These are phyloP conservation scores for Hymenoscyphus albidus DNA, from an alignment of 2,329 filamentous ascomycete species.

Conservation along the genomic window DNA sequence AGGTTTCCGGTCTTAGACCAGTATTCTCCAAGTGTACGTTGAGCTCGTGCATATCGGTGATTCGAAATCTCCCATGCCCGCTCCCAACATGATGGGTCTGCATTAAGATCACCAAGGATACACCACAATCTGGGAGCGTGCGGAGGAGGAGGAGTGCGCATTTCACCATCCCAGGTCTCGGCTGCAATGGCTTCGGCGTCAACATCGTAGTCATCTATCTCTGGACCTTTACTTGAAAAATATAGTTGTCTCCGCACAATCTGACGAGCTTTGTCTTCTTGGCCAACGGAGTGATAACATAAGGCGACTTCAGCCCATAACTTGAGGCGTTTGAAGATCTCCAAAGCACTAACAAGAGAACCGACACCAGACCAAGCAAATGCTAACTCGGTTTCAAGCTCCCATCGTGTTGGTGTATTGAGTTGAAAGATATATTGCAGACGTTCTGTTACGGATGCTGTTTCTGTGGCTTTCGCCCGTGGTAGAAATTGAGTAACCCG, in stretches of 20 bases:
- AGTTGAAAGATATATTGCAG: slow-evolving; percentile 81
- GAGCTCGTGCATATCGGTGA: slow-evolving; percentile 76
- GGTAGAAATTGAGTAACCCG: slow-evolving; percentile 78
- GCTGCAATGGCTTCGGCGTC: slow-evolving; percentile 51
- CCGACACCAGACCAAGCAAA: slow-evolving; percentile 89
- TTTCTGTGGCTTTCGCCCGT: slow-evolving; percentile 68
- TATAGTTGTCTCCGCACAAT: slow-evolving; percentile 79
- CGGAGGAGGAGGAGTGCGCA: slow-evolving; percentile 65
- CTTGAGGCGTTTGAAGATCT: slow-evolving; percentile 90
- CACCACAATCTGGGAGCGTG: slow-evolving; percentile 88
- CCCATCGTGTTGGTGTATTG: slow-evolving; percentile 83
- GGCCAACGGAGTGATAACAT: slow-evolving; percentile 54
- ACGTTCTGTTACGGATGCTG: slow-evolving; percentile 71
- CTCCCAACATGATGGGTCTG: slow-evolving; percentile 70
- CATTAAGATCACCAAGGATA: slow-evolving; percentile 86
- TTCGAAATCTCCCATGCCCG: slow-evolving; percentile 85
- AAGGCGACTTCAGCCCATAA: slow-evolving; percentile 95
- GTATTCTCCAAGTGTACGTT: slow-evolving; percentile 78
- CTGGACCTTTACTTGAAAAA: slow-evolving; percentile 50
- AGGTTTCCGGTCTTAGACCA: slow-evolving; percentile 66
- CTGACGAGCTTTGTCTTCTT: slow-evolving; percentile 76
- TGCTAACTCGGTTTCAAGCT: slow-evolving; percentile 88
- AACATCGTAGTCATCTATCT: slow-evolving; percentile 39
- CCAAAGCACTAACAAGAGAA: slow-evolving; percentile 81
- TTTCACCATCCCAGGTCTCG: slow-evolving; percentile 60